Percentiles rank a stretch among this genome's conserved stretches.
phyloP scores from a whole-genome alignment of 345 rosid species.

The Erucastrum elatum region DNA sequence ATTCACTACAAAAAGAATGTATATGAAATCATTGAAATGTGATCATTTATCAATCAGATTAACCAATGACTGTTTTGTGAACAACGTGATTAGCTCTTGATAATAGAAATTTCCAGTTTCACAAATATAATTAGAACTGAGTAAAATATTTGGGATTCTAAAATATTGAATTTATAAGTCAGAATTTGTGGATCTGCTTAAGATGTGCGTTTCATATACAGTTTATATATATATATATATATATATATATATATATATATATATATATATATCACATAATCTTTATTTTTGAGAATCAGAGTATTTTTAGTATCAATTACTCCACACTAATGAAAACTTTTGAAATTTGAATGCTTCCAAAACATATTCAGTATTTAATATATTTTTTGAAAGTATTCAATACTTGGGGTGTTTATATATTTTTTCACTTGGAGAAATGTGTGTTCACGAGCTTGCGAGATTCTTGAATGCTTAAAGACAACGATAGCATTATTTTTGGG shows the following conservation, averaged over 20 bases:
- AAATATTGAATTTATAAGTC: neutral
- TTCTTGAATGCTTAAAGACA: conserved; percentile 33
- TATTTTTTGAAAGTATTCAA: too few species aligned
- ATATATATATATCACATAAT: neutral
- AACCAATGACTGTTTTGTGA: neutral
- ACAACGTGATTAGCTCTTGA: neutral
- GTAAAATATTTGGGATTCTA: neutral
- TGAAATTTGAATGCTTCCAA: neutral
- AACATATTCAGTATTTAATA: neutral
- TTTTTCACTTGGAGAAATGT: conserved; percentile 4
- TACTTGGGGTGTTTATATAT: neutral
- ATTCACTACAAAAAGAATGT: neutral
- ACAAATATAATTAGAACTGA: neutral
- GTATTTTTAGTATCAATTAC: neutral
- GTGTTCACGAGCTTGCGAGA: conserved; percentile 26
- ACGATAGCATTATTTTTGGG: neutral
- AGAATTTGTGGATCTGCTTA: neutral
- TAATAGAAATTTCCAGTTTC: neutral
- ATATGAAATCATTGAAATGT: neutral
- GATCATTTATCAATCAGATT: neutral
- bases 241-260: neutral
- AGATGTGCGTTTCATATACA: neutral
- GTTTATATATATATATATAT: neutral
- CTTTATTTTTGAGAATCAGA: neutral
- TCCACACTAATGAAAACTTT: neutral